Conservation (phyloP, 768 basidiomycete genomes). For the Termitomyces sp. region DNA sequence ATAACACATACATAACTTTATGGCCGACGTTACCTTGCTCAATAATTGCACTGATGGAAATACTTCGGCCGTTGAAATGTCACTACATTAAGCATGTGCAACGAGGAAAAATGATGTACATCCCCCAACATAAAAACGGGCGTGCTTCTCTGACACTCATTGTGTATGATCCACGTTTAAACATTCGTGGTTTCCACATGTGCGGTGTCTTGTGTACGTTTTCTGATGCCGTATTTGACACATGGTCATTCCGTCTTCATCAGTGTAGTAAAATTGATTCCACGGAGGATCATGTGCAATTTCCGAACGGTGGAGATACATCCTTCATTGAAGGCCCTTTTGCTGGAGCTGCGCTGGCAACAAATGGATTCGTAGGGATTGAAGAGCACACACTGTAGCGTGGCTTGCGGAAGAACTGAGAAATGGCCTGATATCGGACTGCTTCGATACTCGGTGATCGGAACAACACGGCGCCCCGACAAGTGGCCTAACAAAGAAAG, state of each 20-base stretch:
- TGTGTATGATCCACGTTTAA: conserved; percentile 22
- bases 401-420: background rate
- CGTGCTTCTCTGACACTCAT: background rate
- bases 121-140: background rate
- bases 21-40: too few species aligned
- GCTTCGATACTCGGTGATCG: conserved; percentile 29
- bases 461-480: conserved; percentile 31
- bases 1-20: too few species aligned
- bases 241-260: conserved; percentile 27
- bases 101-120: background rate
- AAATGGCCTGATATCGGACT: conserved; percentile 5
- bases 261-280: conserved; percentile 24
- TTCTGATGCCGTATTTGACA: conserved; percentile 32
- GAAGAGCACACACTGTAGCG: background rate
- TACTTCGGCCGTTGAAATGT: conserved; percentile 8
- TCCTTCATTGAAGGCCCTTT: conserved; percentile 1
- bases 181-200: conserved; percentile 29
- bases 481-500: conserved; percentile 18
- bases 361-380: conserved; percentile 5
- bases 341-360: conserved; percentile 4
- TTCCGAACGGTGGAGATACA: conserved; percentile 32
- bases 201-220: conserved; percentile 22
- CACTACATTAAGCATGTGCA: conserved; percentile 1
- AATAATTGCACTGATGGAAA: conserved; percentile 2
- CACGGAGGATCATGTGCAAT: conserved; percentile 30